Percentiles rank a stretch among this genome's conserved stretches.
phyloP scores from a whole-genome alignment of 2,329 filamentous ascomycete genomes.

The Didymella glomerata region DNA sequence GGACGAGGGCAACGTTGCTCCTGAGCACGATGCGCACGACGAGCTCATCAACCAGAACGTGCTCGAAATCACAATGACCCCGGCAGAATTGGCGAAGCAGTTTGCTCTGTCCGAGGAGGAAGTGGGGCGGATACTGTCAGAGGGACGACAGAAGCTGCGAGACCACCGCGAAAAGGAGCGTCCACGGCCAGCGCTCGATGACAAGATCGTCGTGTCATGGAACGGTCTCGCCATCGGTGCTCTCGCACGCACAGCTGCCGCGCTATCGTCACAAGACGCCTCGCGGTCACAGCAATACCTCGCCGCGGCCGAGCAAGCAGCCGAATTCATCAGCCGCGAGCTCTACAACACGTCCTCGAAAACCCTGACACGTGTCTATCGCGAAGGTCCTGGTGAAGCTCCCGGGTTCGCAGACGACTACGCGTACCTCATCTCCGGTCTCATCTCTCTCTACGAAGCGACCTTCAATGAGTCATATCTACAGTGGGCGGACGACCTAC shows the following conservation, averaged over 20 bases:
- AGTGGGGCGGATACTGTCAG: constrained; percentile 71
- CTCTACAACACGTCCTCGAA: constrained; percentile 73
- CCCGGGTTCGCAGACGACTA: constrained; percentile 93
- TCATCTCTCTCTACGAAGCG: constrained; percentile 84
- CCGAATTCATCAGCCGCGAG: constrained; percentile 73
- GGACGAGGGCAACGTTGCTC: constrained; percentile 84
- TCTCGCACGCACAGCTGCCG: constrained; percentile 76
- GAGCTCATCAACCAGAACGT: constrained; percentile 97
- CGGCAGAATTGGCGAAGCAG: constrained; percentile 74
- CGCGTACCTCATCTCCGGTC: constrained; percentile 82
- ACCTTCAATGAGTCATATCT: constrained; percentile 80
- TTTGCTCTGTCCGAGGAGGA: constrained; percentile 76
- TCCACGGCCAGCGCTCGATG: constrained; percentile 79
- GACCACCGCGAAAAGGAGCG: constrained; percentile 77
- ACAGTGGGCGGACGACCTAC: constrained; percentile 81
- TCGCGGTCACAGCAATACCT: constrained; percentile 69
- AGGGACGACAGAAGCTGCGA: constrained; percentile 72
- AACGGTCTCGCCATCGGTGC: constrained; percentile 89
- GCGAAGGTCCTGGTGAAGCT: constrained; percentile 70
- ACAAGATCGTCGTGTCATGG: constrained; percentile 86
- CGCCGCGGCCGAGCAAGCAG: constrained; percentile 71
- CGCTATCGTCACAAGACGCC: constrained; percentile 68
- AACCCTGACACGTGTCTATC: constrained; percentile 77
- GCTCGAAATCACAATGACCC: constrained; percentile 73
- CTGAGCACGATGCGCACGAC: constrained; percentile 85